These are phyloP conservation scores for Albifimbria verrucaria DNA, from an alignment of 2,329 filamentous ascomycete genomes.

Conservation along the genomic window DNA sequence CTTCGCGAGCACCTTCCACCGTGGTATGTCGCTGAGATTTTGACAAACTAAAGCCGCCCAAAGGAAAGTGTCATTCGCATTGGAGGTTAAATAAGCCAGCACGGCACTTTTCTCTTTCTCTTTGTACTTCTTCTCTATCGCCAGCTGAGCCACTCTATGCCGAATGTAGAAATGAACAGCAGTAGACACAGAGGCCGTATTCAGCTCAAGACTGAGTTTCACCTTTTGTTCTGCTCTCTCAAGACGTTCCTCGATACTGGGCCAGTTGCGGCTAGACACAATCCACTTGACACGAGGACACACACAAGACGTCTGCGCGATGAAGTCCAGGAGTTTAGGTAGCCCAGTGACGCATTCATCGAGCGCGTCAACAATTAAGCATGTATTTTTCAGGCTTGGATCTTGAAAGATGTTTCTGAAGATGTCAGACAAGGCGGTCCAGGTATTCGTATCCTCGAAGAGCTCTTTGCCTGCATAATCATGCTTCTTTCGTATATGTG, in stretches of 20 bases:
- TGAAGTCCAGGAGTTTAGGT: constrained; percentile 26
- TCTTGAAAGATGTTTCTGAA: constrained; percentile 28
- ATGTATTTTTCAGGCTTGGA: constrained; percentile 17
- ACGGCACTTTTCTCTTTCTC: constrained; percentile 2
- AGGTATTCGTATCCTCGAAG: constrained; percentile 37
- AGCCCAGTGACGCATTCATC: constrained; percentile 37
- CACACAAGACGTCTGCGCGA: not conserved
- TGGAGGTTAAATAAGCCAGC: constrained; percentile 14
- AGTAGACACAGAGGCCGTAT: constrained; percentile 23
- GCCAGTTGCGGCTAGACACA: constrained; percentile 35
- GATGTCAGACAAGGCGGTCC: constrained; percentile 21
- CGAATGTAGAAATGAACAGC: constrained; percentile 33
- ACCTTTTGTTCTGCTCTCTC: constrained; percentile 13
- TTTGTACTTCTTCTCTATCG: constrained; percentile 6
- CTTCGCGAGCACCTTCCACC: not conserved
- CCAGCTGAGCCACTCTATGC: constrained; percentile 24
- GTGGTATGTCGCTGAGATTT: constrained; percentile 3
- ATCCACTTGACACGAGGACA: constrained; percentile 33
- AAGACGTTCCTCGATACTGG: constrained; percentile 30
- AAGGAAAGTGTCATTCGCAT: constrained; percentile 31
- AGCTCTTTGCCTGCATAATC: constrained; percentile 22
- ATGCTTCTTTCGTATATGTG: constrained; percentile 28
- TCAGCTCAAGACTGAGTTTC: constrained; percentile 32
- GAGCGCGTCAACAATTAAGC: constrained; percentile 43
- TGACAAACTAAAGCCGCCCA: constrained; percentile 18